A percentile compares a stretch with the other conserved stretches of the same genome.
Conservation (phyloP, 345 rosid genomes). For the Euphorbia pulcherrima region DNA sequence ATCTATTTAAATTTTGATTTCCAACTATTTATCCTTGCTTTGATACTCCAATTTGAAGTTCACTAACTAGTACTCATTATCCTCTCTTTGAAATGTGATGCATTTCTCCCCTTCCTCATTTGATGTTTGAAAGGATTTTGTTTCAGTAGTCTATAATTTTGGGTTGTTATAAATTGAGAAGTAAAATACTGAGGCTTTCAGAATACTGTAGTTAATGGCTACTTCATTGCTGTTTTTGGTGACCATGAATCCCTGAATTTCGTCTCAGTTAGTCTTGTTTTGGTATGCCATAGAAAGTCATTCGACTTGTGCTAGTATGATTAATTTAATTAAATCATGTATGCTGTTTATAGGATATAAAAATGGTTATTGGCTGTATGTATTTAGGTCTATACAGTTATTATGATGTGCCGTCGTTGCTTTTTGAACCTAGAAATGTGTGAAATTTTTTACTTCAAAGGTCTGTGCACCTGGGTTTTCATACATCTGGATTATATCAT, state of each 20-base stretch:
- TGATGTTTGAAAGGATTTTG: neutral
- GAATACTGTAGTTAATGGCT: neutral
- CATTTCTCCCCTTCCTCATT: neutral
- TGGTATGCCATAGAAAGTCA: neutral
- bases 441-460: neutral
- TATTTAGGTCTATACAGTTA: neutral
- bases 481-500: neutral
- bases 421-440: neutral
- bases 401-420: neutral
- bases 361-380: neutral
- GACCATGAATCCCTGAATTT: neutral
- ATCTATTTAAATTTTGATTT: neutral
- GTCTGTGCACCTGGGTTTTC: neutral
- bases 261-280: neutral
- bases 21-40: neutral
- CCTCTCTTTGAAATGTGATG: neutral
- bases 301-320: neutral
- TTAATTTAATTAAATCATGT: neutral
- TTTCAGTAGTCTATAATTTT: neutral
- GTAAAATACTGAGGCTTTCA: neutral
- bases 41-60: neutral
- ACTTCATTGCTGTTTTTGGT: neutral
- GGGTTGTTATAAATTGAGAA: neutral
- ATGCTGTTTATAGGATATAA: neutral
- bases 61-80: neutral